Base-by-base conservation (phyloP, 2,329 filamentous ascomycete species). In the Fusarium sulawesiense region DNA sequence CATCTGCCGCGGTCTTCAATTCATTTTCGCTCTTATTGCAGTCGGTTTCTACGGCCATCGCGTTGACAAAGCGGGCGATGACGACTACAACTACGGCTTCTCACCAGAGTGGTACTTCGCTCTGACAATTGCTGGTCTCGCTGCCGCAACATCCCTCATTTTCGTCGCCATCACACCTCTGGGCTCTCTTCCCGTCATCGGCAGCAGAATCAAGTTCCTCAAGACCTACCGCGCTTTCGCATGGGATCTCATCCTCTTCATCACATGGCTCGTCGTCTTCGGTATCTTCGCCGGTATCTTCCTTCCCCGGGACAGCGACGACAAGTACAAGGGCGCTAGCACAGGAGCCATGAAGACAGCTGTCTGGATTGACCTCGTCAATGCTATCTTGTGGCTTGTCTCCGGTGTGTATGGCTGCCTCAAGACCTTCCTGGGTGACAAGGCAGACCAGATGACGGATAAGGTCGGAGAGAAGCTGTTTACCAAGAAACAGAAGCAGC, bases 241-340 rank as follows among this genome's bases (percentile, higher is more conserved):
- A 16, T 84, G 82, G 81, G 84, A 86, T 50, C 63, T 81, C 21
- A 64, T 77, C 12, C 78, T 86, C 6, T 84, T 81, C 70, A 44
- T 85, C 30, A 71, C 80, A 4, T 94, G 91, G 88, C 82, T 92
- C 65, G 85, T 88, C 16, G 83, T 91, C 4, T 93, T 93, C 76
- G 92, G 91, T 29, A 86, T 92, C 63, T 93, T 94, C 71, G 92
- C 89, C 16, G 87, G 84, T 64, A 88, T 93, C 81, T 94, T 91
- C 79, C 87, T 93, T 62, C 78, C 84, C 34, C 84, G 87, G 51
- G 79, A 88, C 66, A 84, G 84, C 58, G 85, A 90, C 60, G 80
- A 83, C 34, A 73, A 78, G 42, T 85, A 84, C 77, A 80, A 85
- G 76, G 83, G 81, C 30, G 78, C 76, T 46, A 82, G 77, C 65